phyloP scores from a whole-genome alignment of 495 filamentous ascomycete species.

The Letharia columbiana region DNA sequence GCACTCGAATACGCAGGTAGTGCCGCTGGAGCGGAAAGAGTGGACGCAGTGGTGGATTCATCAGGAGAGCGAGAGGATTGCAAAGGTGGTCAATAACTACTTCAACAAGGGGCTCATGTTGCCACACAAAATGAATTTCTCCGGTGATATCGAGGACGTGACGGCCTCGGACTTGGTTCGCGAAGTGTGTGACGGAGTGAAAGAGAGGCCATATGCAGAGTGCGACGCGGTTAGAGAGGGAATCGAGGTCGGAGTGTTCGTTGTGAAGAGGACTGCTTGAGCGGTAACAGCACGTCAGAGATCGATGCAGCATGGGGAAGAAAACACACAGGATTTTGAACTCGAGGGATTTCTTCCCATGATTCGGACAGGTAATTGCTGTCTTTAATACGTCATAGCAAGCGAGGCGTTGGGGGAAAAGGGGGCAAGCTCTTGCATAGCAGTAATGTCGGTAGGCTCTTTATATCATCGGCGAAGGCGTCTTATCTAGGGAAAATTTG shows the following conservation, averaged over 20 bases:
- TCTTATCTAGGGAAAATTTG: too few relatives aligned
- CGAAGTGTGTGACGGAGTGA: slow-evolving; percentile 57
- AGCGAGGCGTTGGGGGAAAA: slow-evolving; percentile 16
- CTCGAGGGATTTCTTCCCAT: neutral
- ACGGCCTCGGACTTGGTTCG: slow-evolving; percentile 49
- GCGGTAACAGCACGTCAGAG: neutral
- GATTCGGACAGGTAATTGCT: neutral
- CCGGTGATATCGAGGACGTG: slow-evolving; percentile 34
- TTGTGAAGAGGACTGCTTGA: slow-evolving; percentile 42
- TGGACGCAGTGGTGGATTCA: slow-evolving; percentile 68
- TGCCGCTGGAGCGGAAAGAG: slow-evolving; percentile 45
- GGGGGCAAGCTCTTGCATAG: slow-evolving; percentile 14
- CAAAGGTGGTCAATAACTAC: slow-evolving; percentile 50
- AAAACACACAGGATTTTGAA: neutral
- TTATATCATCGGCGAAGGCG: neutral
- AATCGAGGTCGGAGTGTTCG: slow-evolving; percentile 56
- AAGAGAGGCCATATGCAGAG: slow-evolving; percentile 38
- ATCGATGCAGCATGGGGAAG: neutral
- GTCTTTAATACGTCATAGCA: slow-evolving; percentile 12
- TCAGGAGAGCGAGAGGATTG: slow-evolving; percentile 59
- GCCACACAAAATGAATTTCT: slow-evolving; percentile 22
- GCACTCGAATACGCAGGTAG: slow-evolving; percentile 45
- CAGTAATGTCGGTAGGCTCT: neutral
- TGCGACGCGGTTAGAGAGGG: slow-evolving; percentile 39
- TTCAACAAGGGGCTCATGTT: slow-evolving; percentile 45